Percentiles rank a stretch among this genome's conserved stretches.
Evolutionary conservation across 768 basidiomycete species (phyloP).

Genomic region (Suillus fuscotomentosus): DNA sequence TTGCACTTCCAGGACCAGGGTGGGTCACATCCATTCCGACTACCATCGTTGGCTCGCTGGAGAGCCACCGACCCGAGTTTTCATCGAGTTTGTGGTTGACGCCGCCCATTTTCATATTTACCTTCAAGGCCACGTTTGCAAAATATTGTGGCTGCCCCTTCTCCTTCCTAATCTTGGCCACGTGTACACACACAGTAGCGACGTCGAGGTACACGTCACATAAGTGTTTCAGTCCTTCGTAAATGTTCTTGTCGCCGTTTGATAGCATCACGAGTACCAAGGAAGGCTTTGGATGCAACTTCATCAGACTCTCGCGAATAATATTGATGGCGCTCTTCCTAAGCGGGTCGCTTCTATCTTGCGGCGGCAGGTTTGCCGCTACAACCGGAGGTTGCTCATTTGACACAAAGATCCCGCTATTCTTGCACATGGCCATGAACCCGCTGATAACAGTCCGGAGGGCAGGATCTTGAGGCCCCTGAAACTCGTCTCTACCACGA

Average conservation of each 20-base stretch:
- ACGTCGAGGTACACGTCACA: slow-evolving; percentile 50
- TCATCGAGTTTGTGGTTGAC: slow-evolving; percentile 47
- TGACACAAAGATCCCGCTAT: slow-evolving; percentile 58
- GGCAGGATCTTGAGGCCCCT: slow-evolving; percentile 50
- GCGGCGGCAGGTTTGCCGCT: slow-evolving; percentile 48
- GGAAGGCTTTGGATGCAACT: slow-evolving; percentile 38
- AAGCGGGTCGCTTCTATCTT: slow-evolving; percentile 51
- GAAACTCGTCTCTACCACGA: slow-evolving; percentile 61
- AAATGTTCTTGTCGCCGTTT: slow-evolving; percentile 45
- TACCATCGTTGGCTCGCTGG: slow-evolving; percentile 44
- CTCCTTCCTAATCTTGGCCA: slow-evolving; percentile 67
- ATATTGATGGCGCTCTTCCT: slow-evolving; percentile 54
- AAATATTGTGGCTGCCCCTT: slow-evolving; percentile 53
- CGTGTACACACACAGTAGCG: slow-evolving; percentile 72
- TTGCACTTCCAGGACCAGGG: slow-evolving; percentile 69
- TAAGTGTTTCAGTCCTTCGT: slow-evolving; percentile 51
- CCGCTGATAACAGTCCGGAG: slow-evolving; percentile 45
- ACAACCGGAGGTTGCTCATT: slow-evolving; percentile 35
- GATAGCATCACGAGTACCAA: slow-evolving; percentile 49
- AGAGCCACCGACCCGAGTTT: slow-evolving; percentile 38
- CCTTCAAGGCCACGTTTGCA: slow-evolving; percentile 54
- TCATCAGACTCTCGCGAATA: slow-evolving; percentile 43
- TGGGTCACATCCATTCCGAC: slow-evolving; percentile 72
- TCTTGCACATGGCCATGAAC: slow-evolving; percentile 61
- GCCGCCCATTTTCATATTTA: slow-evolving; percentile 57